Percentiles rank a stretch among this genome's conserved stretches.
phyloP scores from a whole-genome alignment of 139 green algal species.

The Ostreobium quekettii region DNA sequence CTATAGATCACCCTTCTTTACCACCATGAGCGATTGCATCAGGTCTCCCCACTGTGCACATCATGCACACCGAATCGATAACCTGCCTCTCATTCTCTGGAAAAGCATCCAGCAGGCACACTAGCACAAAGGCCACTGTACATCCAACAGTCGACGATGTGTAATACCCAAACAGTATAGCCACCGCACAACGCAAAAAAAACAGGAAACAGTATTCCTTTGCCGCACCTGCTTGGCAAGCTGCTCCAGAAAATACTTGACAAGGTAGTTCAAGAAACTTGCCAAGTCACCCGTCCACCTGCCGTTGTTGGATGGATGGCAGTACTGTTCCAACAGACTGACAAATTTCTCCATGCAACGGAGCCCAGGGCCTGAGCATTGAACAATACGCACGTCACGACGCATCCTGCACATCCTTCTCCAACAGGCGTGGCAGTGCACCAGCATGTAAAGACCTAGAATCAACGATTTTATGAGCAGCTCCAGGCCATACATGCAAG shows the following conservation, averaged over 20 bases:
- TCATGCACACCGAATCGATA: too few relatives aligned
- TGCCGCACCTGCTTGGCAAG: background rate
- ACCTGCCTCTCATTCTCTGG: too few relatives aligned
- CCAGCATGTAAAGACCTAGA: background rate
- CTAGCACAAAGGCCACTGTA: too few relatives aligned
- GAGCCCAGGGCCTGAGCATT: background rate
- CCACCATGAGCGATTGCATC: too few relatives aligned
- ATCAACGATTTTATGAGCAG: background rate
- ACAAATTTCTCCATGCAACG: background rate
- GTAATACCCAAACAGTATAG: too few relatives aligned
- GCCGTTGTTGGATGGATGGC: slow-evolving; percentile 2
- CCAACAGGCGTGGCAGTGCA: background rate
- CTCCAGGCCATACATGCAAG: background rate
- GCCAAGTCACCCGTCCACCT: background rate
- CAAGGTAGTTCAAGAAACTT: background rate
- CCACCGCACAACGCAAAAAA: too few relatives aligned
- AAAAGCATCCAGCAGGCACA: too few relatives aligned
- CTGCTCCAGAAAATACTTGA: background rate
- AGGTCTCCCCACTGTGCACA: too few relatives aligned
- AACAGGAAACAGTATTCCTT: background rate
- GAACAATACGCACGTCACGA: background rate
- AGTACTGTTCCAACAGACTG: slow-evolving; percentile 8
- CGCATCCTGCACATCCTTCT: background rate
- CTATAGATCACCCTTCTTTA: too few relatives aligned
- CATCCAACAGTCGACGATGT: too few relatives aligned